Base-by-base conservation (phyloP, 225 moss, liverwort and hornwort species). In the Sphagnum tenellum region DNA sequence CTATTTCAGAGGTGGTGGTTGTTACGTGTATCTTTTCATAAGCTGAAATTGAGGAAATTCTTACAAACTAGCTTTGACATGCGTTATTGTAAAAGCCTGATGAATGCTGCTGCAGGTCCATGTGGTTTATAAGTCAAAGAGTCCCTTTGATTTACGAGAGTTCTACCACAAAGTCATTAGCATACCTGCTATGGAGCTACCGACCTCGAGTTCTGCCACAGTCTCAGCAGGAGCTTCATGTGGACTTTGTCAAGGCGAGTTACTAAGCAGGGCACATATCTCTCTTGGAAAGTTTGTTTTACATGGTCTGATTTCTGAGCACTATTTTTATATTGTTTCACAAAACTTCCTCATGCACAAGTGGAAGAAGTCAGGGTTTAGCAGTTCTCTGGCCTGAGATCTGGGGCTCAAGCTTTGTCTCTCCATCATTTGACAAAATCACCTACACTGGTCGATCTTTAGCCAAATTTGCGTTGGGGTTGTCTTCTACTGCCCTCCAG, bases 121-220 rank as follows among this genome's bases (percentile, higher is more conserved):
- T 4, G 70, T 79, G 3, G 48, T 68, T 50, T 68, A 68, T 14
- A 61, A 45, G 56, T 74, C 78, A 44, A 46, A 57, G 4, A 64
- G 63, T n/a, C 12, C 45, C 8, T 79, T 79, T 60, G 67, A 79
- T 58, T 56, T 79, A 54, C 69, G 79, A 59, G 59, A 75, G 6
- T 79, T 79, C 45, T 75, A 79, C 64, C 75, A 79, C 61, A 64
- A 68, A 44, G 69, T 75, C 46, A 65, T 56, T 50, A 72, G 57
- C 55, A 64, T 79, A 49, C 75, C 79, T 44, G 71, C 68, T 47
- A 59, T 66, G 49, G 29, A 46, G 13, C 12, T n/a, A 48, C 57
- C 46, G 10, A 66, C 46, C 10, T 47, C 66, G 4, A n/a, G 12
- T 45, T 57, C 46, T 66, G 47, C 11, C 9, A 48, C 12, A 3